A percentile compares a stretch with the other conserved stretches of the same genome.
Conservation (phyloP, 2,329 filamentous ascomycete species). For the Pseudogymnoascus sp. region DNA sequence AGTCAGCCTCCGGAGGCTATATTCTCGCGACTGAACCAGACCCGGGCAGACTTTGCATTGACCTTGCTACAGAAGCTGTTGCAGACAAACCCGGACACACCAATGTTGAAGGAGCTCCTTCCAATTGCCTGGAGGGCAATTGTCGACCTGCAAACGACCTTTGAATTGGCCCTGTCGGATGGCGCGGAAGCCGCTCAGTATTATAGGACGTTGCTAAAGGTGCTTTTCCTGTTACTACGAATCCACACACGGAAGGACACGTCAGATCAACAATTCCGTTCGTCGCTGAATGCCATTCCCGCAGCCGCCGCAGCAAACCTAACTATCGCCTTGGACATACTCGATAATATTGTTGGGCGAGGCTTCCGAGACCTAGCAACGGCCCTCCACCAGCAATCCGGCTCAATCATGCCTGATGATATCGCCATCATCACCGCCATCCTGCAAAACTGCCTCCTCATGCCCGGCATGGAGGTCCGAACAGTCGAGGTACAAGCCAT, state of each 20-base stretch:
- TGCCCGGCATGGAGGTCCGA: conserved; percentile 66
- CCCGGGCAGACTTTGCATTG: conserved; percentile 71
- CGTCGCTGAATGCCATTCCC: conserved; percentile 16
- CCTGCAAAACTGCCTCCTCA: conserved; percentile 70
- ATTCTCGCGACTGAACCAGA: conserved; percentile 69
- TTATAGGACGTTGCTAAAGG: conserved; percentile 74
- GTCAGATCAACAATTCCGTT: conserved; percentile 26
- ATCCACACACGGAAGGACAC: conserved; percentile 36
- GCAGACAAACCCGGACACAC: conserved; percentile 39
- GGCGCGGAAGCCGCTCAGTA: conserved; percentile 49
- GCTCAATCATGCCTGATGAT: conserved; percentile 63
- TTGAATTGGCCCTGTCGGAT: conserved; percentile 48
- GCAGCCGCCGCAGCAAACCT: conserved; percentile 27
- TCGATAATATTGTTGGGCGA: conserved; percentile 68
- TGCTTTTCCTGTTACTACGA: conserved; percentile 74
- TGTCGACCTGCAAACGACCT: conserved; percentile 43
- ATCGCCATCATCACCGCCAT: conserved; percentile 82
- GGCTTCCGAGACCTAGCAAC: conserved; percentile 76
- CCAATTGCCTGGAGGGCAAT: conserved; percentile 52
- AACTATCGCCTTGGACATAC: conserved; percentile 53
- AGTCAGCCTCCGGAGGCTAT: conserved; percentile 66
- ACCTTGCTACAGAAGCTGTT: conserved; percentile 74
- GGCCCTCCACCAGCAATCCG: conserved; percentile 68
- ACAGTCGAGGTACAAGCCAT: conserved; percentile 63
- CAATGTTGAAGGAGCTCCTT: conserved; percentile 45